Evolutionary conservation across 1,284 basidiomycete genomes (phyloP).

Genomic region (Ustilago hordei): DNA sequence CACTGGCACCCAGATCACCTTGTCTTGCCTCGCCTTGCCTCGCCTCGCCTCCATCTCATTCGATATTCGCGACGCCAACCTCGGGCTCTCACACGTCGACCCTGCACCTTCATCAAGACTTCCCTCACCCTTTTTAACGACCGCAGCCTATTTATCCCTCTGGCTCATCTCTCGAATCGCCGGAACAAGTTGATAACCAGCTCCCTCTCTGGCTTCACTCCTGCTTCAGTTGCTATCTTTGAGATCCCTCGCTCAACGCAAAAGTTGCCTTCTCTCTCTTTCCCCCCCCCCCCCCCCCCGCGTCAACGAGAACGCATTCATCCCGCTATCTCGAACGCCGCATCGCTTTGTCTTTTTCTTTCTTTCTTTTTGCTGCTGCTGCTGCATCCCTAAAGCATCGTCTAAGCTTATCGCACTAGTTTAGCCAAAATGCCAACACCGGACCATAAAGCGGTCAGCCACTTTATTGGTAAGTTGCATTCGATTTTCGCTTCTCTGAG

Average conservation of each 20-base stretch:
- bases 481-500: background rate
- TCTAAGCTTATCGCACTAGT: background rate
- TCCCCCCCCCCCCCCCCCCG: too few species aligned
- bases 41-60: background rate
- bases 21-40: too few species aligned
- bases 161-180: background rate
- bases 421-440: conserved; percentile 48
- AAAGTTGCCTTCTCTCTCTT: conserved; percentile 7
- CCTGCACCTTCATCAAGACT: conserved; percentile 39
- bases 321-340: background rate
- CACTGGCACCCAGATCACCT: conserved; percentile 6
- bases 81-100: background rate
- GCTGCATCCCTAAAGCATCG: background rate
- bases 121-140: conserved; percentile 45
- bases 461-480: conserved; percentile 64
- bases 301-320: background rate
- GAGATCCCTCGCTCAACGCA: conserved; percentile 28
- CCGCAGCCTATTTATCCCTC: background rate
- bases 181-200: conserved; percentile 9
- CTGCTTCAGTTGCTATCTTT: conserved; percentile 4
- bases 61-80: conserved; percentile 5
- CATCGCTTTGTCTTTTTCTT: background rate
- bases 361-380: too few species aligned
- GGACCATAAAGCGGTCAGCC: conserved; percentile 62
- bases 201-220: conserved; percentile 27